Evolutionary conservation across 345 rosid species (phyloP), one percentile per base, ranked within the genome.

Genomic region (Limnanthes douglasii): DNA sequence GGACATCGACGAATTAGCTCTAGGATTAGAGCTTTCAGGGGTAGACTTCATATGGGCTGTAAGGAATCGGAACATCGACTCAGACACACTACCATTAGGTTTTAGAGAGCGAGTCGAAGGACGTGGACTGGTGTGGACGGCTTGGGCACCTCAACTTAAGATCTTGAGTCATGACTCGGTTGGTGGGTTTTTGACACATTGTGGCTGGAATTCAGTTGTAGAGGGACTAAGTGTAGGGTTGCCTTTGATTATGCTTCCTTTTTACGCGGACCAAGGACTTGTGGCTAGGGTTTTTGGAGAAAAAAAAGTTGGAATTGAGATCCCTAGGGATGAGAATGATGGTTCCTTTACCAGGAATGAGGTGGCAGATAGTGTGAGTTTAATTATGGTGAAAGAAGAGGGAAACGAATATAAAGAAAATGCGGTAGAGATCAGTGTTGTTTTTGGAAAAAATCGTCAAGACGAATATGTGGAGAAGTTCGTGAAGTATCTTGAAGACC

Each of bases 91-190:
- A 4, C 51, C 62, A 2, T 34, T 37, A 0, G 44, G 62, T 24
- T 56, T 61, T 11, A 35, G 23, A 21, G 51, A 56, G 20, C 28
- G 59, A 15, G 17, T 39, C 21, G 24, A 18, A 11, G 54, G 43
- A 0, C 43, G 28, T 0, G 59, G 62, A 2, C 8, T 56, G n/a
- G 51, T 56, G 9, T 45, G 59, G 37, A 37, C 35, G 4, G 37
- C 34, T 24, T 61, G 62, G 62, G 68, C 51, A 15, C 68, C 59
- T n/a, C 63, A 56, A 18, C 31, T 45, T 13, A 31, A 31, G 25
- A 45, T 49, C 10, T 21, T 53, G 2, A 24, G 10, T 3, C 61
- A 54, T 20, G 48, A 26, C 9, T 43, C 61, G 1, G 30, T 48
- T 2, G 52, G 61, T 0, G 51, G 51, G 22, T 43, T 48, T 24